phyloP scores from a whole-genome alignment of 768 basidiomycete genomes.

The Russula vinacea region DNA sequence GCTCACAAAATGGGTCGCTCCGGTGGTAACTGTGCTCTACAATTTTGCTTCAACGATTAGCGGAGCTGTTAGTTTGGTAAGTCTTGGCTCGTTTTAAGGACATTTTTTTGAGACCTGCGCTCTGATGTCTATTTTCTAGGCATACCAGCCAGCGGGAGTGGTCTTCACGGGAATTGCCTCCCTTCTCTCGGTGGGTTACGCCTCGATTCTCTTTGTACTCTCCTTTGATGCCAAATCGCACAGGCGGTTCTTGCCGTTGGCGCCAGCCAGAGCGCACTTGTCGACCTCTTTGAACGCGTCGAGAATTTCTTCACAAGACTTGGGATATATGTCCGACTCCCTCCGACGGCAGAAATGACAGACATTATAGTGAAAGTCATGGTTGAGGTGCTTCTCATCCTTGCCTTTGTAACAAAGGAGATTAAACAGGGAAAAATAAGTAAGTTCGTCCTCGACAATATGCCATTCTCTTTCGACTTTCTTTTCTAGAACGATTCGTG shows the following conservation, averaged over 20 bases:
- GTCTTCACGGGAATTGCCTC: slow-evolving; percentile 5
- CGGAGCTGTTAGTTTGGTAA: background rate
- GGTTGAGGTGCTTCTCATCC: background rate
- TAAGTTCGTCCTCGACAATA: background rate
- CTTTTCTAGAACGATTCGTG: background rate
- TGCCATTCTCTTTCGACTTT: background rate
- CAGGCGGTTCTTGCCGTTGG: background rate
- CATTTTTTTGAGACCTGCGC: background rate
- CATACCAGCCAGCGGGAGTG: background rate
- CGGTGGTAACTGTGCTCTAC: background rate
- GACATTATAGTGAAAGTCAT: background rate
- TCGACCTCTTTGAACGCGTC: background rate
- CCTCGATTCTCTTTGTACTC: no score
- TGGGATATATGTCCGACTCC: background rate
- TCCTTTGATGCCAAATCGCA: no score
- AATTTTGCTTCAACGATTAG: background rate
- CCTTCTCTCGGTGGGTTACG: background rate
- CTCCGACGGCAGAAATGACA: background rate
- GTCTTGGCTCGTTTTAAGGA: background rate
- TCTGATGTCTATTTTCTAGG: background rate
- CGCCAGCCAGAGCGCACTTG: background rate
- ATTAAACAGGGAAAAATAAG: background rate
- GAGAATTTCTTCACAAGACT: background rate
- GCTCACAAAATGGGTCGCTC: slow-evolving; percentile 7
- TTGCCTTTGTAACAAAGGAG: background rate